Evolutionary conservation across 768 basidiomycete genomes (phyloP).

Genomic region (Mycena belliarum): DNA sequence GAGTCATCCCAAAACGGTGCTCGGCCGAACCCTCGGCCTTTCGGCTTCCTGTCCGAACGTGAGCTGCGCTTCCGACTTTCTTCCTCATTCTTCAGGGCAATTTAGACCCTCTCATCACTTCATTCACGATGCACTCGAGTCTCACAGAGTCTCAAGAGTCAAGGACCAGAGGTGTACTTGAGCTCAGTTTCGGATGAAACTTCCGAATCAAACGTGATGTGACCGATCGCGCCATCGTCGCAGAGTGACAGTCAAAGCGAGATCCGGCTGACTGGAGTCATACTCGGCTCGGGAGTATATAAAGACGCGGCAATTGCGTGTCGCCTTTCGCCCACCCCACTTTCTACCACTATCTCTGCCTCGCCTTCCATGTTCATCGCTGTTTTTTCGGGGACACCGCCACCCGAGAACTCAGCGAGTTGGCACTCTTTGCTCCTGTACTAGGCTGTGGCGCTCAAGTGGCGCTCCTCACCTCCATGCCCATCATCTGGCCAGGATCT

Average conservation of each 20-base stretch:
- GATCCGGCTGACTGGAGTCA: constrained; percentile 9
- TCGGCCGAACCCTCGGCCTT: not conserved
- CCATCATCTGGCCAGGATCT: no score
- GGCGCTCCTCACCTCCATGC: no score
- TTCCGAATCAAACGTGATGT: not conserved
- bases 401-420: no score
- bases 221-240: not conserved
- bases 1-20: not conserved
- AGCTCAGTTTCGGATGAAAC: not conserved
- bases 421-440: no score
- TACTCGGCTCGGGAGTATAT: not conserved
- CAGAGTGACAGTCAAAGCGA: not conserved
- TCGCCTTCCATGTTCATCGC: not conserved
- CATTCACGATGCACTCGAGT: no score
- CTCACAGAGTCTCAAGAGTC: no score
- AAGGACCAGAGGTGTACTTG: no score
- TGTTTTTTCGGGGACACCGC: not conserved
- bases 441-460: no score
- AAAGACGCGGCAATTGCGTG: not conserved
- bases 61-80: not conserved
- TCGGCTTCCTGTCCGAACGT: not conserved
- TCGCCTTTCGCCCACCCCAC: not conserved
- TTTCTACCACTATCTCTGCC: not conserved
- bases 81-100: no score
- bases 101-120: no score